phyloP scores from a whole-genome alignment of 2,329 filamentous ascomycete genomes.

The Fusarium sp. region DNA sequence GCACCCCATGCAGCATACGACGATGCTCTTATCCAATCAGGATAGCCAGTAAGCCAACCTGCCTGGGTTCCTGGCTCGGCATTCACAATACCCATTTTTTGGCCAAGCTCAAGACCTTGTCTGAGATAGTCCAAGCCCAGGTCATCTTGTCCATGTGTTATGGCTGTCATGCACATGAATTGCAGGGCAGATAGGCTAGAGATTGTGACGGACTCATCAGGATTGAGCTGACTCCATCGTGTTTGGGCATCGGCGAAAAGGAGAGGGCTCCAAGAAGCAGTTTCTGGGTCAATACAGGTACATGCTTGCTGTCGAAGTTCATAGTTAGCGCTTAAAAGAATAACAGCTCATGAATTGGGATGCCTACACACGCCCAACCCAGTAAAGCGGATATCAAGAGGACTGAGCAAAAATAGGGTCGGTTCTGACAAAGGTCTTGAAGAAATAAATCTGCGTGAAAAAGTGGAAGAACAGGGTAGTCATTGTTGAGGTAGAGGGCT shows the following conservation, averaged over 20 bases:
- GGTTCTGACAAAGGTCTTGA: not conserved
- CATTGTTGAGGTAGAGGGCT: not conserved
- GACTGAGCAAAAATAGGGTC: not conserved
- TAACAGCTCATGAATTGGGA: accelerated
- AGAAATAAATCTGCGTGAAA: not conserved
- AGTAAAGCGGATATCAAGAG: not conserved
- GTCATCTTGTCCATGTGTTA: not conserved
- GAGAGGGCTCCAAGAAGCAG: not conserved
- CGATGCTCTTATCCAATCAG: not conserved
- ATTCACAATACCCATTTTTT: not conserved
- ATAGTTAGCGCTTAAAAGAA: not conserved
- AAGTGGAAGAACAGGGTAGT: not conserved
- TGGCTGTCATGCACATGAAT: not conserved
- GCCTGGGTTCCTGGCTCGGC: not conserved
- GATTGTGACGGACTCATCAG: not conserved
- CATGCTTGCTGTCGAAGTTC: not conserved
- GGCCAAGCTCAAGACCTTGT: not conserved
- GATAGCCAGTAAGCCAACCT: not conserved
- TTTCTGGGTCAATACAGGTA: not conserved
- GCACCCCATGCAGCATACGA: not conserved
- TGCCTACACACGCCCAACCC: not conserved
- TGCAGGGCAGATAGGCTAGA: not conserved
- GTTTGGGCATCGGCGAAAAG: not conserved
- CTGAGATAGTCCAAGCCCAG: not conserved
- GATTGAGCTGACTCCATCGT: not conserved